Evolutionary conservation across 2,329 filamentous ascomycete species (phyloP).

Genomic region (Teratosphaeria destructans): DNA sequence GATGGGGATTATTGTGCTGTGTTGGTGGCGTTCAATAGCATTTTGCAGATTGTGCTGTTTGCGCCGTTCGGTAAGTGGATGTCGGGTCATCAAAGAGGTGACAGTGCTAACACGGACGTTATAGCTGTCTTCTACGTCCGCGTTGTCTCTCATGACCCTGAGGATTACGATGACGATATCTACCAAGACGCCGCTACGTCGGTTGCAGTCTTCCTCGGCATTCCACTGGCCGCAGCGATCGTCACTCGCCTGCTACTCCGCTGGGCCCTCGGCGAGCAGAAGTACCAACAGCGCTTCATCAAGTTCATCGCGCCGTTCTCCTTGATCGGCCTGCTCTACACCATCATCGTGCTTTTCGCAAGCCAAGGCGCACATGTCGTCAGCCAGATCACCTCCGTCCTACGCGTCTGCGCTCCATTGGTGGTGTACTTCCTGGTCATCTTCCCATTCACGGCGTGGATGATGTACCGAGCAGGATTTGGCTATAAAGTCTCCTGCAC

Average conservation of each 20-base stretch:
- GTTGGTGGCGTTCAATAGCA: conserved; percentile 39
- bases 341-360: conserved; percentile 76
- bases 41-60: conserved; percentile 39
- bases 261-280: conserved; percentile 41
- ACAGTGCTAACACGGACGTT: not conserved
- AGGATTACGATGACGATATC: conserved; percentile 28
- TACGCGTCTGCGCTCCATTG: conserved; percentile 70
- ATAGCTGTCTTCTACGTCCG: conserved; percentile 46
- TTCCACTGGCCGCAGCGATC: conserved; percentile 69
- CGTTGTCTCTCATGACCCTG: conserved; percentile 45
- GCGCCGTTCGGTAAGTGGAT: conserved; percentile 16
- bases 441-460: conserved; percentile 58
- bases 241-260: conserved; percentile 60
- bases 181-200: conserved; percentile 55
- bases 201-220: conserved; percentile 72
- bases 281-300: conserved; percentile 63
- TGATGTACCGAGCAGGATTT: conserved; percentile 58
- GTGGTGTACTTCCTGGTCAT: conserved; percentile 64
- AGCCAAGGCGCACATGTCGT: conserved; percentile 69
- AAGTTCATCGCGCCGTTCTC: conserved; percentile 61
- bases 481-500: conserved; percentile 61
- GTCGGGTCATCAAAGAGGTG: not conserved
- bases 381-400: conserved; percentile 71
- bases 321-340: conserved; percentile 74
- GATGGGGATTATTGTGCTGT: conserved; percentile 71